A percentile compares a stretch with the other conserved stretches of the same genome.
phyloP scores from a whole-genome alignment of 805 yeast species.

The Wickerhamiella allomyrinae region DNA sequence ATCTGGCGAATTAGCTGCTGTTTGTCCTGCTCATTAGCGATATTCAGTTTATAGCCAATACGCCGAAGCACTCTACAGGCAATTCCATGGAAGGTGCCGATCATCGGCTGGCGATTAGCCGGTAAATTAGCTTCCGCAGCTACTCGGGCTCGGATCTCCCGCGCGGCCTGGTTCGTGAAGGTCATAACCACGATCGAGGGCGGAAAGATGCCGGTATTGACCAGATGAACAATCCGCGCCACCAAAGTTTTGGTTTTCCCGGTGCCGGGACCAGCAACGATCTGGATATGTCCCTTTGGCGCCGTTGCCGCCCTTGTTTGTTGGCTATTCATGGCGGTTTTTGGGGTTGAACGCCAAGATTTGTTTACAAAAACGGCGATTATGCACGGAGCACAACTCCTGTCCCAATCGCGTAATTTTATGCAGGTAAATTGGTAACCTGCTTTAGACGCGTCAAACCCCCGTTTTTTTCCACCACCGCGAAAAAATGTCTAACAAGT shows the following conservation, averaged over 20 bases:
- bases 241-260: slow-evolving; percentile 76
- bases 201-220: slow-evolving; percentile 42
- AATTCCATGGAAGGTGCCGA: slow-evolving; percentile 86
- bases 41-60: slow-evolving; percentile 34
- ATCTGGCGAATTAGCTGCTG: slow-evolving; percentile 5
- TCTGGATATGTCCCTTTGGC: slow-evolving; percentile 33
- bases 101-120: slow-evolving; percentile 31
- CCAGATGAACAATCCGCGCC: slow-evolving; percentile 58
- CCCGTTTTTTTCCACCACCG: no score
- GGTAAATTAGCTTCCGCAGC: slow-evolving; percentile 2
- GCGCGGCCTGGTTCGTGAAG: slow-evolving; percentile 85
- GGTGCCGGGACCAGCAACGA: slow-evolving; percentile 55
- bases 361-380: neutral
- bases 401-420: no score
- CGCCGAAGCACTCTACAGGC: slow-evolving; percentile 48
- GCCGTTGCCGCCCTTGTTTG: slow-evolving; percentile 34
- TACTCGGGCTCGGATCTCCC: slow-evolving; percentile 63
- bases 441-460: neutral
- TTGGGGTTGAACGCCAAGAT: slow-evolving; percentile 5
- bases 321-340: slow-evolving; percentile 29
- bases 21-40: slow-evolving; percentile 55
- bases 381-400: no score
- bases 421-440: neutral
- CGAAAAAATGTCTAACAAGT: neutral
- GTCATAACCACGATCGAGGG: slow-evolving; percentile 67